These are phyloP conservation scores for Graphilbum ipis-grandicollis DNA, from an alignment of 2,329 filamentous ascomycete species.

Conservation along the genomic window DNA sequence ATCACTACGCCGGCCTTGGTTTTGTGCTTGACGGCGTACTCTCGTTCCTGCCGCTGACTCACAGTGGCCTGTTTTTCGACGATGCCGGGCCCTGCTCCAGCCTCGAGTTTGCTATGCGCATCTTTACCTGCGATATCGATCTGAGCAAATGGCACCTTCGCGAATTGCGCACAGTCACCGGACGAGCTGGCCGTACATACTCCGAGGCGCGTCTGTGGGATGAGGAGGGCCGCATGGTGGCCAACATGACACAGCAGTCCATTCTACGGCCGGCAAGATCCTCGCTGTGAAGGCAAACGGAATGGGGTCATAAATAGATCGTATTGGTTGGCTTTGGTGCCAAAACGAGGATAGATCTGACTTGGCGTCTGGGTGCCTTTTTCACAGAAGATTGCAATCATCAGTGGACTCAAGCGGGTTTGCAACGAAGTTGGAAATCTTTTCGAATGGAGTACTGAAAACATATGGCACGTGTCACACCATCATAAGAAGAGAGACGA, in stretches of 20 bases:
- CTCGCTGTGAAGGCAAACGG: too few species aligned
- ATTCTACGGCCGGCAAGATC: background rate
- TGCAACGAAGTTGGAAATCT: too few species aligned
- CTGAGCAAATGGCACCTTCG: background rate
- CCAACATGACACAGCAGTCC: background rate
- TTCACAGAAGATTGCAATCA: too few species aligned
- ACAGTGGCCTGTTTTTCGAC: background rate
- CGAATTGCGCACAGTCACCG: background rate
- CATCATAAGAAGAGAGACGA: too few species aligned
- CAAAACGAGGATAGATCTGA: too few species aligned
- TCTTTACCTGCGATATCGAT: background rate
- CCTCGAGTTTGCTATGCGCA: background rate
- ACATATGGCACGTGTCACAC: too few species aligned
- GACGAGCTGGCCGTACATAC: background rate
- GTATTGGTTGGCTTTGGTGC: too few species aligned
- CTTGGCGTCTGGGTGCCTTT: too few species aligned
- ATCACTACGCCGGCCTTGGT: background rate
- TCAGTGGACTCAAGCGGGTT: too few species aligned
- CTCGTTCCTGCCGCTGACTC: background rate
- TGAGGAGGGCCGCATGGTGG: background rate
- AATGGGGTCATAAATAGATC: too few species aligned
- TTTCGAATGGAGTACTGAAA: too few species aligned
- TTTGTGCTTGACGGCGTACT: background rate
- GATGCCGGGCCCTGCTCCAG: background rate
- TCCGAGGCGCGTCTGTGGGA: background rate